A percentile compares a stretch with the other conserved stretches of the same genome.
phyloP scores from a whole-genome alignment of 2,329 filamentous ascomycete species.

The Penicillium aurantiogriseum region DNA sequence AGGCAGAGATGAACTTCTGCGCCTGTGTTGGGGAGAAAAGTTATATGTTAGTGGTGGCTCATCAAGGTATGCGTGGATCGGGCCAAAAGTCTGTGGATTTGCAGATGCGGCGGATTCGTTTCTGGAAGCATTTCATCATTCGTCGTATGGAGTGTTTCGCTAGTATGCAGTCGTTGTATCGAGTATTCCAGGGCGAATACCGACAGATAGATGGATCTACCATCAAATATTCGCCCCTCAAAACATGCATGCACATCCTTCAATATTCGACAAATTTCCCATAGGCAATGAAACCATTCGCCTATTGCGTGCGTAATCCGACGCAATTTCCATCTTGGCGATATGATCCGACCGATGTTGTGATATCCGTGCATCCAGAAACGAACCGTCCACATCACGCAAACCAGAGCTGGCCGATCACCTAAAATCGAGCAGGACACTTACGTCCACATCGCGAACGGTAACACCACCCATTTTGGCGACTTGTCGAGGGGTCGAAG shows the following conservation, averaged over 20 bases:
- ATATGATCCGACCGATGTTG: slow-evolving; percentile 7
- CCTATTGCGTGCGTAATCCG: slow-evolving; percentile 4
- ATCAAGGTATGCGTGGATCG: slow-evolving; percentile 10
- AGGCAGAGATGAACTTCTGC: slow-evolving; percentile 67
- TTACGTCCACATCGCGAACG: slow-evolving; percentile 66
- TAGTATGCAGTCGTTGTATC: slow-evolving; percentile 3
- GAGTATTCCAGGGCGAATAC: neutral
- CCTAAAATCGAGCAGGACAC: slow-evolving; percentile 31
- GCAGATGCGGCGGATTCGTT: slow-evolving; percentile 23
- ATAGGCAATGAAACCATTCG: neutral
- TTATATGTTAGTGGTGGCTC: slow-evolving; percentile 19
- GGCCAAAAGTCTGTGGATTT: slow-evolving; percentile 16
- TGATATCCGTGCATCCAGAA: slow-evolving; percentile 18
- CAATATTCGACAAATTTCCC: slow-evolving; percentile 2
- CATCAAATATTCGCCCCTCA: slow-evolving; percentile 4
- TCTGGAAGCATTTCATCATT: slow-evolving; percentile 15
- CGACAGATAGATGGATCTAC: neutral
- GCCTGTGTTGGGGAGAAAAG: slow-evolving; percentile 45
- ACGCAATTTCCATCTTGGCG: slow-evolving; percentile 10
- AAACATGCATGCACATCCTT: slow-evolving; percentile 7
- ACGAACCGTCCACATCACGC: slow-evolving; percentile 18
- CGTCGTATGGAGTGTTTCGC: slow-evolving; percentile 10
- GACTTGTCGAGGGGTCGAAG: slow-evolving; percentile 39
- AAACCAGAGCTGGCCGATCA: slow-evolving; percentile 20
- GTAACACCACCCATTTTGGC: slow-evolving; percentile 66